Evolutionary conservation across 2,329 filamentous ascomycete genomes (phyloP).

Genomic region (Sarocladiaceae sp.): DNA sequence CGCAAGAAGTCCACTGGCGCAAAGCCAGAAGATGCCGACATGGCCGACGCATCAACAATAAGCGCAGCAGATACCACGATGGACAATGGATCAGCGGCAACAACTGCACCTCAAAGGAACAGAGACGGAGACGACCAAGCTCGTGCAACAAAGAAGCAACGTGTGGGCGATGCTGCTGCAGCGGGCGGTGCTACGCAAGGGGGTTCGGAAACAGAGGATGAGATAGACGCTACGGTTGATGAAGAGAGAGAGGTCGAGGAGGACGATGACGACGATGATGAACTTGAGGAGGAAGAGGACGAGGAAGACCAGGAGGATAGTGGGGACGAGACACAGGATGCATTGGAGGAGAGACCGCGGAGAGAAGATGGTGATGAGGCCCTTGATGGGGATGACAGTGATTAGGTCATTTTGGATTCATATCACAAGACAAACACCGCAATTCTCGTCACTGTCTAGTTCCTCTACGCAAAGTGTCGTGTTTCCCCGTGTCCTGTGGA

Average conservation of each 20-base stretch:
- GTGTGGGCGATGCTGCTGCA: slow-evolving; percentile 36
- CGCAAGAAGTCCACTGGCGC: slow-evolving; percentile 65
- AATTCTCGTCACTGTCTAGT: too few relatives aligned
- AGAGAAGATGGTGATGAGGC: slow-evolving; percentile 56
- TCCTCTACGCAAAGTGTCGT: too few relatives aligned
- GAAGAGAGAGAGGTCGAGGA: slow-evolving; percentile 43
- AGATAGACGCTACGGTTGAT: slow-evolving; percentile 39
- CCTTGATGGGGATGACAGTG: slow-evolving; percentile 58
- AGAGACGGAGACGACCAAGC: slow-evolving; percentile 35
- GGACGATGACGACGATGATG: slow-evolving; percentile 39
- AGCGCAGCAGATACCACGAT: slow-evolving; percentile 19
- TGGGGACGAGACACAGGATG: slow-evolving; percentile 50
- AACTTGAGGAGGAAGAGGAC: slow-evolving; percentile 38
- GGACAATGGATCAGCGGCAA: too few relatives aligned
- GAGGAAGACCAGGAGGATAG: slow-evolving; percentile 49
- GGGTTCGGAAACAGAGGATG: slow-evolving; percentile 32
- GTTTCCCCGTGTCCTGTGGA: too few relatives aligned
- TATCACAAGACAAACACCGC: too few relatives aligned
- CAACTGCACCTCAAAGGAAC: too few relatives aligned
- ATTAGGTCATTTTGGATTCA: slow-evolving; percentile 28
- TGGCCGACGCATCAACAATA: slow-evolving; percentile 16
- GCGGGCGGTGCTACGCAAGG: slow-evolving; percentile 22
- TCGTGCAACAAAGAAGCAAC: slow-evolving; percentile 39
- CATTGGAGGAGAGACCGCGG: slow-evolving; percentile 43
- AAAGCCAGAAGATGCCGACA: slow-evolving; percentile 39